phyloP scores from a whole-genome alignment of 1,284 basidiomycete genomes.

The Rugosomyces carneus region DNA sequence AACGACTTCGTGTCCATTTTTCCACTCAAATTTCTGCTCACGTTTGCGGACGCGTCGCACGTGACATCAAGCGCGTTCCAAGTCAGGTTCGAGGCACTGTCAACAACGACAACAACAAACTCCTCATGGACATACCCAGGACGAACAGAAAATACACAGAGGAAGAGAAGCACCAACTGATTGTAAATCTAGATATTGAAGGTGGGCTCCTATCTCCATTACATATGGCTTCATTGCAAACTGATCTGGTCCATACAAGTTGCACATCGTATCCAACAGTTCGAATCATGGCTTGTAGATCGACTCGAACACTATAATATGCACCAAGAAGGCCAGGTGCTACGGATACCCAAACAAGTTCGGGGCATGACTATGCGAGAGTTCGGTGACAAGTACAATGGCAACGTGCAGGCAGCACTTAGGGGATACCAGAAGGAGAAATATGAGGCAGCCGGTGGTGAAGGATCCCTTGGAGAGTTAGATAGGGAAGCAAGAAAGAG shows the following conservation, averaged over 20 bases:
- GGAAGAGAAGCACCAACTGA: slow-evolving; percentile 69
- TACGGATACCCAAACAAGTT: slow-evolving; percentile 69
- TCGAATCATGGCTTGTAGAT: slow-evolving; percentile 66
- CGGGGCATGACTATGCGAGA: slow-evolving; percentile 67
- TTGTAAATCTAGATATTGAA: slow-evolving; percentile 75
- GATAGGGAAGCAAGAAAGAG: slow-evolving; percentile 64
- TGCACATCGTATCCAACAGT: slow-evolving; percentile 60
- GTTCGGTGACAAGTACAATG: slow-evolving; percentile 70
- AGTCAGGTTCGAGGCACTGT: neutral
- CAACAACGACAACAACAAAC: slow-evolving; percentile 14
- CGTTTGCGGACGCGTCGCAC: slow-evolving; percentile 24
- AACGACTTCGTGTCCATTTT: slow-evolving; percentile 14
- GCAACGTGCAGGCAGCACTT: slow-evolving; percentile 62
- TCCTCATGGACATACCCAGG: slow-evolving; percentile 24
- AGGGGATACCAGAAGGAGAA: slow-evolving; percentile 57
- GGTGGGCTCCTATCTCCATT: slow-evolving; percentile 31
- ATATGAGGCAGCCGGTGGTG: slow-evolving; percentile 39
- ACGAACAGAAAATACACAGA: slow-evolving; percentile 32
- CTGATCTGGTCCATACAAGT: slow-evolving; percentile 34
- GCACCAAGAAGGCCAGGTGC: slow-evolving; percentile 67
- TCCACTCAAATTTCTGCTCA: neutral
- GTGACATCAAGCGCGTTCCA: slow-evolving; percentile 16
- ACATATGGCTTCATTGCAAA: neutral
- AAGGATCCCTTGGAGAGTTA: slow-evolving; percentile 44
- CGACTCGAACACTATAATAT: slow-evolving; percentile 65